A percentile compares a stretch with the other conserved stretches of the same genome.
Evolutionary conservation across 2,329 filamentous ascomycete genomes (phyloP).

Genomic region (Fusarium nelsonii): DNA sequence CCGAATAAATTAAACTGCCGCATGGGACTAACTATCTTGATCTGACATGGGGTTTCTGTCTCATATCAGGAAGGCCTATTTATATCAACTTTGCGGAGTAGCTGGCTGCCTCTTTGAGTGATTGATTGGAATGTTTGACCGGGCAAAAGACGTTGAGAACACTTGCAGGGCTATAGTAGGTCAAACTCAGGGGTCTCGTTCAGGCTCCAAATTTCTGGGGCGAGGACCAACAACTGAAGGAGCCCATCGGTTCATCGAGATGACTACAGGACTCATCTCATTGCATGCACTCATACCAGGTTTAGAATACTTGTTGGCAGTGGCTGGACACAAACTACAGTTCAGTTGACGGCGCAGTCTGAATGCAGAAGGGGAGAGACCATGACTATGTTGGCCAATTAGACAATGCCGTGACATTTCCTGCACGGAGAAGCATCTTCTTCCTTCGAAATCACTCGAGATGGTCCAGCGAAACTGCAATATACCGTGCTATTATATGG

Average conservation of each 20-base stretch:
- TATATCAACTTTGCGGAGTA: not conserved
- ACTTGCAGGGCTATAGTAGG: conserved; percentile 6
- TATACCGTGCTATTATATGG: not conserved
- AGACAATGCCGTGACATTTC: not conserved
- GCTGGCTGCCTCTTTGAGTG: not conserved
- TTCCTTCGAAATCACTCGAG: not conserved
- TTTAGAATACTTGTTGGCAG: conserved; percentile 1
- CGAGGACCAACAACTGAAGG: conserved; percentile 18
- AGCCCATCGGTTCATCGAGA: not conserved
- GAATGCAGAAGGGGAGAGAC: not conserved
- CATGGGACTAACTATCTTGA: not conserved
- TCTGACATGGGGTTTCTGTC: not conserved
- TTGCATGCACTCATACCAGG: not conserved
- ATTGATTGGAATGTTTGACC: conserved; percentile 13
- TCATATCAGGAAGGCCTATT: not conserved
- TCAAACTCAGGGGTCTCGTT: conserved; percentile 11
- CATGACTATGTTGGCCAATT: not conserved
- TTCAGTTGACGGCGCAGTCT: not conserved
- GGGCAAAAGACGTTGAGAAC: conserved; percentile 13
- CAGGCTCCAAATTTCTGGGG: not conserved
- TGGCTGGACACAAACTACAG: not conserved
- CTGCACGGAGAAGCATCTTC: not conserved
- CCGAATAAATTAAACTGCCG: not conserved
- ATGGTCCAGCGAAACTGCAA: not conserved
- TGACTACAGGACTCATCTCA: not conserved